Evolutionary conservation across 345 rosid species (phyloP), one percentile per base, ranked within the genome.

Genomic region (Luvunga scandens): DNA sequence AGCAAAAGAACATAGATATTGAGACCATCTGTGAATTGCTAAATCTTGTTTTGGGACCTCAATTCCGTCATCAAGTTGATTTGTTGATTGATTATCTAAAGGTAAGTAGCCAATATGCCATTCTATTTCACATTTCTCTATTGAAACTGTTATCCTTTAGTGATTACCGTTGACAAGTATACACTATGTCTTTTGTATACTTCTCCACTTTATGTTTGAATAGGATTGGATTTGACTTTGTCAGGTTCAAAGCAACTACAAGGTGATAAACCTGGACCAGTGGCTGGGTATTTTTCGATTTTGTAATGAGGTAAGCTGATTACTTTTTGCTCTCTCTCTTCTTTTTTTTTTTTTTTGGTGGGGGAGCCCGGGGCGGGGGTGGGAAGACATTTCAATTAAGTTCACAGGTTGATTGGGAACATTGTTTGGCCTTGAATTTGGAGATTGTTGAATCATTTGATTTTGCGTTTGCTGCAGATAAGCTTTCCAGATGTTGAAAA

Each of bases 241-340:
- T 59, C 84, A 89, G 92, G 77, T 83, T 62, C 92, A 89, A 69
- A 87, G 68, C 61, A 89, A 89, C 48, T 89, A 86, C 81, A 86
- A 85, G 80, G 89, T 82, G 62, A 83, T 89, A 80, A 89, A 86
- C 88, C 21, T 67, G 73, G 90, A 89, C 68, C 92, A 89, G 57
- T 89, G 92, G 92, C 59, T 74, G 71, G 74, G 75, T 70, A 73
- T 89, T 82, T 81, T 87, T 66, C 92, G 88, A 27, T 89, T 89
- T 78, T 89, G 84, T 82, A 64, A 77, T 59, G 92, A 89, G 86
- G 92, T 89, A 73, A 77, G 80, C 67, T n/a, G 60, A 55, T 53
- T 48, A 7, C 21, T 12, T 24, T 73, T 73, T n/a, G 24, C 56
- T 16, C 3, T 60, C n/a, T n/a, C n/a, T n/a, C n/a, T n/a, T n/a